Evolutionary conservation across 2,329 filamentous ascomycete species (phyloP).

Genomic region (Rutstroemia sp.): DNA sequence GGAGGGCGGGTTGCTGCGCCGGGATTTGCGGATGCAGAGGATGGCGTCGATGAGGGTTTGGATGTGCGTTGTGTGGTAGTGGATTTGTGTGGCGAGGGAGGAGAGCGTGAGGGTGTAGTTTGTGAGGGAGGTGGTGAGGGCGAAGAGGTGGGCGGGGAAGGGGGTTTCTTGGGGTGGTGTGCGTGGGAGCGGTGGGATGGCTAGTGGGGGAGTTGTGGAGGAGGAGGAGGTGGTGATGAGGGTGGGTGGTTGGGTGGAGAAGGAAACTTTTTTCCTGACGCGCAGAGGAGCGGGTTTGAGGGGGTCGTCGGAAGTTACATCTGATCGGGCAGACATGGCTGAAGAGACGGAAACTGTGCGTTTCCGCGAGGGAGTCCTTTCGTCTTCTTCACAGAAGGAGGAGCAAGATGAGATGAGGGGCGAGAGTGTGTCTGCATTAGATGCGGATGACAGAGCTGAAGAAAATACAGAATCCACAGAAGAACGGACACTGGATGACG

Average conservation of each 20-base stretch:
- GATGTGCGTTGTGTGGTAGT: constrained; percentile 7
- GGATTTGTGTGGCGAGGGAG: constrained; percentile 9
- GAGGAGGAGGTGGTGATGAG: not conserved
- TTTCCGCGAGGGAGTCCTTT: constrained; percentile 2
- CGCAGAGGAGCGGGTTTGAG: constrained; percentile 13
- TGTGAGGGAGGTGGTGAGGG: not conserved
- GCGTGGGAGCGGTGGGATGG: not conserved
- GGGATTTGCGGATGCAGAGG: constrained; percentile 11
- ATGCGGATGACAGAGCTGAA: constrained; percentile 14
- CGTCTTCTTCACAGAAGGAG: constrained; percentile 11
- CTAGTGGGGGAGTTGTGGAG: not conserved
- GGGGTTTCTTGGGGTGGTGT: not conserved
- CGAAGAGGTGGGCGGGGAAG: not conserved
- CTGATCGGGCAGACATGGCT: not conserved
- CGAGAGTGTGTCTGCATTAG: constrained; percentile 6
- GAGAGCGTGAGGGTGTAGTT: constrained; percentile 13
- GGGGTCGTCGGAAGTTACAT: not conserved
- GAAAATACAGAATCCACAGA: constrained; percentile 27
- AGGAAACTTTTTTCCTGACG: constrained; percentile 27
- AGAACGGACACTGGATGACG: constrained; percentile 21
- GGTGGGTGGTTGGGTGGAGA: constrained; percentile 8
- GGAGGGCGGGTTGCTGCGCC: constrained; percentile 16
- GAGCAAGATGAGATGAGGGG: constrained; percentile 10
- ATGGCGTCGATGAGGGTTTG: constrained; percentile 15
- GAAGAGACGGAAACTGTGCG: constrained; percentile 5